Evolutionary conservation across 192 early-diverging fungal genomes (phyloP), one percentile per base, ranked within the genome.

Genomic region (Pilaira anomala): DNA sequence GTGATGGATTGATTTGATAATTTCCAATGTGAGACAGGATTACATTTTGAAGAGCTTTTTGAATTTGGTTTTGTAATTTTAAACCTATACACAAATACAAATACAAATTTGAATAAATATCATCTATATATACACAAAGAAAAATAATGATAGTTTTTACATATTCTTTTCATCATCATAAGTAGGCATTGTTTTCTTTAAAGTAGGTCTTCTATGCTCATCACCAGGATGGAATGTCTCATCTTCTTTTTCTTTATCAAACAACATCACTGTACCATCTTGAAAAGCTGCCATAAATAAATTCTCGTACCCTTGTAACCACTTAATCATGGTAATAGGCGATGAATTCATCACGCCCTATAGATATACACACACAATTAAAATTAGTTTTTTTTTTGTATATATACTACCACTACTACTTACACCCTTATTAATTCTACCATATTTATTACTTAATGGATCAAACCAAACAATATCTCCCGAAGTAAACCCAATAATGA

Each of bases 161-260:
- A 7, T 40, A 1, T 5, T 41, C 29, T 62, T 26, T 36, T 30
- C 16, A 48, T 62, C 46, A 45, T 46, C 25, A 18, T 14, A 18
- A 26, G 58, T 44, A 21, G 46, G 25, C 1, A 36, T 36, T 24
- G 46, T 16, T 33, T 25, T 62, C 11, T 36, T 36, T 4, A 48
- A 36, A 5, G 26, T 48, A 2, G 44, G 30, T 24, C 18, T 49
- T 19, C 22, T 18, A 11, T 56, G 36, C 7, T 29, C 51, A 50
- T 66, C 46, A 12, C 30, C 56, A 26, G 65, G 66, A 40, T 71
- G 56, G 52, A 81, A 86, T 1, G 57, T 50, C 48, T 84, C 85
- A 60, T 98, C 95, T 19, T 97, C 95, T 58, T 88, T 87, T 12
- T 91, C 89, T 66, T 93, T 91, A 76, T 98, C 95, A 78, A 93